Base-by-base conservation (phyloP, 148 eudicot species). In the Camellia japonica region DNA sequence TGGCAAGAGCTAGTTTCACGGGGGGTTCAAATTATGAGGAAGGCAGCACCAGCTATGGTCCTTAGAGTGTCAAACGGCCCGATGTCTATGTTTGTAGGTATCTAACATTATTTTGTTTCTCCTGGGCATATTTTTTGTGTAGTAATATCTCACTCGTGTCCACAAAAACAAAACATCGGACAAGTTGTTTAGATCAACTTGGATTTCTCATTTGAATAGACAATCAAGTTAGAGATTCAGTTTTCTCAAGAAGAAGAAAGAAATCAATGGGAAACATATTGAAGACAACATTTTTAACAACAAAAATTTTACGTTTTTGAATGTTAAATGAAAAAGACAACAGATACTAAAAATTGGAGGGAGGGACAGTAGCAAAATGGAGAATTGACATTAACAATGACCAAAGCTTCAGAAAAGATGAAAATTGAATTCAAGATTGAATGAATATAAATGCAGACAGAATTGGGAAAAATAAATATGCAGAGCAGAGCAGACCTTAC, bases 21-120 rank as follows among this genome's bases (percentile, higher is more conserved):
- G 74, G 71, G 66, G 30, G 41, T 16, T 19, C 18, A 2, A 56
- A 78, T 43, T 78, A 78, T 23, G 74, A 78, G 42, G 74, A 69
- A 78, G 80, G 81, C 5, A 78, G 75, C 81, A 78, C 81, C 73
- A 78, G 81, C 63, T 78, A 68, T 41, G 75, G 46, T 55, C 18
- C 19, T 68, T 56, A 78, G 44, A 60, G 59, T 12, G 2, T 14
- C 15, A 43, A 43, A 15, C 15, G 52, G 72, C 3, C 52, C 11
- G 14, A 8, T 71, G 19, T 71, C 16, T 51, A n/a, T 19, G 42
- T 11, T 51, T 49, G 20, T 51, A 13, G 20, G 16, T 11, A 71
- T 71, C 52, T 71, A 51, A 73, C 63, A 56, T 73, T 13, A 15
- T 13, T 5, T 66, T 38, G 70, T 11, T 66, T 66, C 70, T 30